phyloP scores from a whole-genome alignment of 106 monocot genomes.

The Dendrobium officinale region DNA sequence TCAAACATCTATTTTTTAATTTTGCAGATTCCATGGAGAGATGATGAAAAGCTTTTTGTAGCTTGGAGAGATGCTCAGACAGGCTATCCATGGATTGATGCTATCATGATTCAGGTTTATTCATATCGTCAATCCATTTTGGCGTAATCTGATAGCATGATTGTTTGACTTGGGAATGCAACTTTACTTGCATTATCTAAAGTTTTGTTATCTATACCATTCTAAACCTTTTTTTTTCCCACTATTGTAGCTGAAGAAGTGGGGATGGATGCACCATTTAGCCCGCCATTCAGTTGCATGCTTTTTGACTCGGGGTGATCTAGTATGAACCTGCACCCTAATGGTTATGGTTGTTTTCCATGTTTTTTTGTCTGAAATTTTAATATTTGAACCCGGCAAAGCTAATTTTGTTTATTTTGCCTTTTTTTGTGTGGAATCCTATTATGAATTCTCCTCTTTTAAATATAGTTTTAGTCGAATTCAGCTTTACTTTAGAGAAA shows the following conservation, averaged over 20 bases:
- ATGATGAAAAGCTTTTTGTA: conserved; percentile 55
- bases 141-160: neutral
- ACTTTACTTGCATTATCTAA: no score
- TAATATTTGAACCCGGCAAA: no score
- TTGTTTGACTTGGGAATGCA: neutral
- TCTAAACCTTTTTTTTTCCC: neutral
- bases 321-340: conserved; percentile 32
- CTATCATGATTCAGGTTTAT: conserved; percentile 84
- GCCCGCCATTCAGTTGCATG: conserved; percentile 91
- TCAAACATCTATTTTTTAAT: neutral
- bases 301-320: conserved; percentile 83
- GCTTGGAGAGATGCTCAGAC: conserved; percentile 86
- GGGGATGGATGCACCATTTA: conserved; percentile 98
- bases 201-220: neutral
- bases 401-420: no score
- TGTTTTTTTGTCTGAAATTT: no score
- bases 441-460: no score
- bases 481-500: no score
- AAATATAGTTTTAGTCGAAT: no score
- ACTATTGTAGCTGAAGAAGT: conserved; percentile 55
- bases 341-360: neutral
- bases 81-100: conserved; percentile 97
- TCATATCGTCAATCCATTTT: neutral
- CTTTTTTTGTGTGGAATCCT: no score
- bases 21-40: conserved; percentile 72